These are phyloP conservation scores for Cercophora samala DNA, from an alignment of 495 filamentous ascomycete species.

Conservation along the genomic window DNA sequence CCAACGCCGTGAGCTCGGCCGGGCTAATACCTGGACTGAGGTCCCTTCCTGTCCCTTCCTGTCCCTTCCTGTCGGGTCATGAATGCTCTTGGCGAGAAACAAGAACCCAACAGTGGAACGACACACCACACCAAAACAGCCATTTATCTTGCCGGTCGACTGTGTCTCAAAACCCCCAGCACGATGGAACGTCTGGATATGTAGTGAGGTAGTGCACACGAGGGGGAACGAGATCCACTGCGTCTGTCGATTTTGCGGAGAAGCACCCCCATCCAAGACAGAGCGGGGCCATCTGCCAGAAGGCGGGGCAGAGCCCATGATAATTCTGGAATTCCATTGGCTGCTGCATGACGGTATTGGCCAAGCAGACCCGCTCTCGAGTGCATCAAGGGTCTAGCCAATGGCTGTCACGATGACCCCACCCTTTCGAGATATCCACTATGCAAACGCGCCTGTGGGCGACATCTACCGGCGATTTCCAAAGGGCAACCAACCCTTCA, in stretches of 20 bases:
- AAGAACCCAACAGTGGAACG: background rate
- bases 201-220: no score
- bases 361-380: constrained; percentile 3
- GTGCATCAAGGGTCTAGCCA: constrained; percentile 13
- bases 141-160: background rate
- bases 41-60: background rate
- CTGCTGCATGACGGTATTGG: background rate
- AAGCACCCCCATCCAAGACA: background rate
- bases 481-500: background rate
- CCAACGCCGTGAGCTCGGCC: background rate
- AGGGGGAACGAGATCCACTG: constrained; percentile 2
- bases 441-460: constrained; percentile 1
- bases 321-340: background rate
- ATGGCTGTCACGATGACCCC: background rate
- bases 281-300: background rate
- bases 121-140: background rate
- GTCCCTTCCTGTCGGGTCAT: background rate
- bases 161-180: background rate
- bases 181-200: background rate
- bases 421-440: background rate
- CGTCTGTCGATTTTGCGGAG: constrained; percentile 5
- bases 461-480: background rate
- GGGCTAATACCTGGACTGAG: background rate
- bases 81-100: background rate
- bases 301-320: background rate